Base-by-base conservation (phyloP, 176 grass and related monocot genomes). In the Oryza glumipatula region DNA sequence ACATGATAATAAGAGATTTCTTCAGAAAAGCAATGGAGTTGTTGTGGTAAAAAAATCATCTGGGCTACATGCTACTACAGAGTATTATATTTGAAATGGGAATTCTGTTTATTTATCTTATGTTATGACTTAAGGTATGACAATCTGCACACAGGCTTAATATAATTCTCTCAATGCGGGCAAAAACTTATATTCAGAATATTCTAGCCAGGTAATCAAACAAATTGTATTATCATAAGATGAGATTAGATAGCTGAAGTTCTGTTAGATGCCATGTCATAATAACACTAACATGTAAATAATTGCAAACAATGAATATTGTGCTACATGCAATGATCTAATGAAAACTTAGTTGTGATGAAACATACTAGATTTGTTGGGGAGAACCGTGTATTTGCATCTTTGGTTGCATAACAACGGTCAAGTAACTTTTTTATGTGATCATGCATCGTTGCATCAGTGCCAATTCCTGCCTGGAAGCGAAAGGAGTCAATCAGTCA, bases 361-460 rank as follows among this genome's bases (percentile, higher is more conserved):
- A 79, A 33, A 68, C 79, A 35, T 92, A 98, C 96, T 90, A 98
- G 91, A 80, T 92, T 98, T 78, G 96, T 98, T 3, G 96, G 96
- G 11, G 93, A 98, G 93, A 98, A 98, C 60, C 91, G 91, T 58
- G 74, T 94, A 79, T 92, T 94, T 78, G 86, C 79, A 87, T 98
- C 96, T 88, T 98, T 98, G 41, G 91, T 98, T 36, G 87, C 96
- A 89, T 98, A 98, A 58, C 54, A 95, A 80, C 96, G 85, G 82
- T 98, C 96, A 90, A 98, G 87, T 68, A 92, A 88, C 91, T 98
- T 98, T 64, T 98, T 98, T 74, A 98, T 98, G 84, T 98, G 93
- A 63, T 98, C 96, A 86, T 98, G 96, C 96, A 98, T 98, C 63
- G 96, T 98, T 66, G 96, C 96, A 82, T 98, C 96, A 56, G 96